Evolutionary conservation across 148 eudicot genomes (phyloP), one percentile per base, ranked within the genome.

Genomic region (Selenicereus undatus): DNA sequence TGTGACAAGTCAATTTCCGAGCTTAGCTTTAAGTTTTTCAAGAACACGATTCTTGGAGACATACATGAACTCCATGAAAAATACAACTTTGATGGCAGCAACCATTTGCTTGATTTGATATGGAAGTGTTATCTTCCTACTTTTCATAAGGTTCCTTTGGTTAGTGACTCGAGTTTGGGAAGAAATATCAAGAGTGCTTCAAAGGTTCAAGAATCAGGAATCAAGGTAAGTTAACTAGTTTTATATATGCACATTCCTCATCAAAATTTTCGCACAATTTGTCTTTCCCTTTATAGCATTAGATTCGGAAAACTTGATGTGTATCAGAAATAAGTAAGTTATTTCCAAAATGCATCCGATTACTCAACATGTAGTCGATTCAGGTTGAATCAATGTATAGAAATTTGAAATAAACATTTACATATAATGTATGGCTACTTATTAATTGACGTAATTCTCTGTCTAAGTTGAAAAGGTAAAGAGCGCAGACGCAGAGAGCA

Each of bases 61-160:
- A 52, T 79, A 13, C 82, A 78, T 35, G 4, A 45, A 2, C 68
- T 76, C 22, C 85, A 65, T 73, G 87, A 79, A 21, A 86, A 71
- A 20, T 81, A 79, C 73, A 85, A 74, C 72, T 90, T 85, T 76
- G 84, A 83, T 73, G 86, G 86, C 27, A 73, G 81, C 42, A 73
- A 27, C 51, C 92, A 91, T 82, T 81, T 91, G 35, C 92, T 91
- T 6, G 94, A 91, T 83, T 50, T 91, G 11, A 79, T 91, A 62
- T 84, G 86, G 81, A 88, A 86, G 54, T 84, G 81, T 77, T 86
- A 86, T 54, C 83, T 87, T 58, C 93, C 93, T 0, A 79, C 89
- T 30, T 66, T 22, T 60, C 78, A 80, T 0, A 76, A 86, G 68
- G 56, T 48, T 7, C 84, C 72, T 4, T 56, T 75, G 30, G 62